These are phyloP conservation scores for Neospermospora avenae DNA, from an alignment of 2,329 filamentous ascomycete species.

Conservation along the genomic window DNA sequence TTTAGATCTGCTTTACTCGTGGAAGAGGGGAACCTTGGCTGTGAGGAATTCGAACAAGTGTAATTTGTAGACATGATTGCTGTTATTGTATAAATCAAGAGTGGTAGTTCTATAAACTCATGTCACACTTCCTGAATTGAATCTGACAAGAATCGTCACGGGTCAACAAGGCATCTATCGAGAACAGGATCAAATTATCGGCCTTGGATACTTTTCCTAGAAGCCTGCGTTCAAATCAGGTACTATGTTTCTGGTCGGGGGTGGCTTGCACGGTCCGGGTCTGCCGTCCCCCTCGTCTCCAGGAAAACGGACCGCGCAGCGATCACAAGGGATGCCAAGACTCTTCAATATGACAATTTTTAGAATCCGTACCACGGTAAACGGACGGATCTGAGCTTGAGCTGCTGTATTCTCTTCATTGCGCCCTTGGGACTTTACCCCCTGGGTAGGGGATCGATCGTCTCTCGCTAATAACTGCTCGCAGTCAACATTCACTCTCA, in stretches of 20 bases:
- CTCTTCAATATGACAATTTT: too few relatives aligned
- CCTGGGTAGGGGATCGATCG: too few relatives aligned
- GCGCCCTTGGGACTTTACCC: too few relatives aligned
- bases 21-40: not conserved
- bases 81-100: not conserved
- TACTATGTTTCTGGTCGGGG: not conserved
- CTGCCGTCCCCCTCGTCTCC: not conserved
- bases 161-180: not conserved
- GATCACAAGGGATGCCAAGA: not conserved
- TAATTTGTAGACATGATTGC: not conserved
- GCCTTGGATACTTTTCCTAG: not conserved
- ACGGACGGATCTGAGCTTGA: too few relatives aligned
- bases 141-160: not conserved
- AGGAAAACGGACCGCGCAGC: not conserved
- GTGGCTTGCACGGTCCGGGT: not conserved
- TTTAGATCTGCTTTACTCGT: not conserved
- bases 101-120: not conserved
- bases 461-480: too few relatives aligned
- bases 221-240: not conserved
- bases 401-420: too few relatives aligned
- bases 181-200: not conserved
- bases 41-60: not conserved
- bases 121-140: not conserved
- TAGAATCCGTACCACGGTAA: too few relatives aligned
- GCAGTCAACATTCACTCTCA: too few relatives aligned